Conservation (phyloP, 352 stramenopile genomes). For the Phytophthora capsici region DNA sequence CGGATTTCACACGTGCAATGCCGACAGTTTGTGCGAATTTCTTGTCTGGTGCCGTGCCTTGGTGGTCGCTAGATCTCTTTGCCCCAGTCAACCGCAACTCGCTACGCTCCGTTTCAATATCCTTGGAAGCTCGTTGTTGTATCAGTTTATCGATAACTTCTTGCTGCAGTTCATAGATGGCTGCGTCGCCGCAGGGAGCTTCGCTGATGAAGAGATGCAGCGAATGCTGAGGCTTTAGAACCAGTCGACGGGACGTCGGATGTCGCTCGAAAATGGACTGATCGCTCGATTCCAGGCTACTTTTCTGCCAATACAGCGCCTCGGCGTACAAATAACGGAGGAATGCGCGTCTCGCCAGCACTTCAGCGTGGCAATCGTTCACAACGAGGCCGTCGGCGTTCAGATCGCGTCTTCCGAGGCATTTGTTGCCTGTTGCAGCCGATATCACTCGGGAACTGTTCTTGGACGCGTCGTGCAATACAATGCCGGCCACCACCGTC, state of each 20-base stretch:
- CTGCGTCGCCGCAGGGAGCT: constrained; percentile 92
- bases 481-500: constrained; percentile 70
- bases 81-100: constrained; percentile 68
- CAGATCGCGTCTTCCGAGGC: constrained; percentile 72
- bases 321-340: constrained; percentile 89
- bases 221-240: constrained; percentile 59
- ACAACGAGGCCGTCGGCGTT: constrained; percentile 80
- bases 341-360: constrained; percentile 87
- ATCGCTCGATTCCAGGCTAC: constrained; percentile 12
- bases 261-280: constrained; percentile 60
- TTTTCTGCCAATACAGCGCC: constrained; percentile 48
- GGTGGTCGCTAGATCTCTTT: constrained; percentile 39
- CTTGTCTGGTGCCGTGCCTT: constrained; percentile 37
- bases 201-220: constrained; percentile 94
- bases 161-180: constrained; percentile 90
- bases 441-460: constrained; percentile 55
- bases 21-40: constrained; percentile 76
- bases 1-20: constrained; percentile 90
- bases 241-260: constrained; percentile 39
- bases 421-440: constrained; percentile 79
- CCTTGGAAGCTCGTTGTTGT: constrained; percentile 36
- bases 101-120: constrained; percentile 34
- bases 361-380: constrained; percentile 94
- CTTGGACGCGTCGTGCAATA: constrained; percentile 33
- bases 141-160: constrained; percentile 74